These are phyloP conservation scores for Nymphaea colorata DNA, from an alignment of 164 flowering plant genomes.

Conservation along the genomic window DNA sequence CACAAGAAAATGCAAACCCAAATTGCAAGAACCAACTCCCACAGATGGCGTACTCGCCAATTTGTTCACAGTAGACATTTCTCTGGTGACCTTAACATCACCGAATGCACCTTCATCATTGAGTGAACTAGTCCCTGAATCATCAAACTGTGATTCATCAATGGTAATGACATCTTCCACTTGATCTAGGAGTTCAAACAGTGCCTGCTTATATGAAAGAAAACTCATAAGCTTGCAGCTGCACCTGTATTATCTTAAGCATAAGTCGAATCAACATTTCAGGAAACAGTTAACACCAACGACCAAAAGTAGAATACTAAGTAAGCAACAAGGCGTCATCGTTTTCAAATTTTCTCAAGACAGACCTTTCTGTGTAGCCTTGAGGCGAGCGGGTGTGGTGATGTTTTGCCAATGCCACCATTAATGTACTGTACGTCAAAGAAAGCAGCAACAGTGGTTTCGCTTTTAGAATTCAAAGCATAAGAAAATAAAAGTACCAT, in stretches of 20 bases:
- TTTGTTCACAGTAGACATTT: conserved; percentile 10
- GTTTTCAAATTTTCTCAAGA: background rate
- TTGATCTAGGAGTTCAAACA: conserved; percentile 92
- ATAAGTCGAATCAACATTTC: background rate
- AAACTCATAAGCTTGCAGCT: background rate
- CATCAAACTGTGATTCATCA: conserved; percentile 31
- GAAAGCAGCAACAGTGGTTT: background rate
- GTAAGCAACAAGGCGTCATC: background rate
- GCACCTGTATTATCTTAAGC: background rate
- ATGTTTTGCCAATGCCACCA: conserved; percentile 21
- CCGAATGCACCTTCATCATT: conserved; percentile 10
- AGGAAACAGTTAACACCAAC: background rate
- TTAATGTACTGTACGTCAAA: conserved; percentile 26
- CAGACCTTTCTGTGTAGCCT: conserved; percentile 77
- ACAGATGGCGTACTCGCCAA: conserved; percentile 3
- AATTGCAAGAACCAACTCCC: conserved; percentile 7
- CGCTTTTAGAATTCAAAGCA: too few species aligned
- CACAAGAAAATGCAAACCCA: conserved; percentile 50
- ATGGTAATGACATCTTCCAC: conserved; percentile 82
- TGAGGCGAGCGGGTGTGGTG: conserved; percentile 30
- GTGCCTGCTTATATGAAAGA: conserved; percentile 32
- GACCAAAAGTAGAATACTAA: background rate
- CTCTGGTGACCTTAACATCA: conserved; percentile 6
- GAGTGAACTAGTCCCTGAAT: conserved; percentile 6
- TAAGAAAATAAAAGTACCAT: too few species aligned